Conservation (phyloP, 306 rosid genomes). For the Myrica gale region DNA sequence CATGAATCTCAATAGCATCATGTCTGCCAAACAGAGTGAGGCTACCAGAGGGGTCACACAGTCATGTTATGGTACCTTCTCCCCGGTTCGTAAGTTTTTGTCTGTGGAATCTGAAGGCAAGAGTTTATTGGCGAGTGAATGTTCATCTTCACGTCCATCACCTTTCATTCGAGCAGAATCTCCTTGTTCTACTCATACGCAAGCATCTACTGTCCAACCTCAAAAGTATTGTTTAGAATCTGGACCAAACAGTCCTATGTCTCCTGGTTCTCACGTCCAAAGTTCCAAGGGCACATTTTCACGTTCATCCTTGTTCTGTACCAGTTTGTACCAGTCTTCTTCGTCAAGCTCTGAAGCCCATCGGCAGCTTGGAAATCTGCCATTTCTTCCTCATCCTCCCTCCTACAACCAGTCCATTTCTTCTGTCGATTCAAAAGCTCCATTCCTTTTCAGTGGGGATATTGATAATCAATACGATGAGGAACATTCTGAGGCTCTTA, state of each 20-base stretch:
- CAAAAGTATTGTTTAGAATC: slow-evolving; percentile 15
- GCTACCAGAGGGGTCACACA: slow-evolving; percentile 22
- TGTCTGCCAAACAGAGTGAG: slow-evolving; percentile 21
- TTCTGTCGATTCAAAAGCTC: slow-evolving; percentile 26
- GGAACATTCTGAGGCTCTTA: slow-evolving; percentile 32
- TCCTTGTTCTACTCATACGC: slow-evolving; percentile 13
- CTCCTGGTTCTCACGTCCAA: slow-evolving; percentile 24
- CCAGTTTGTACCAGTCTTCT: slow-evolving; percentile 47
- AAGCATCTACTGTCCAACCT: slow-evolving; percentile 22
- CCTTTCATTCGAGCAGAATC: slow-evolving; percentile 36
- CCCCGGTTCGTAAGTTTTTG: slow-evolving; percentile 25
- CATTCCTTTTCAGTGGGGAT: slow-evolving; percentile 23
- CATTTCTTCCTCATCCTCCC: slow-evolving; percentile 45
- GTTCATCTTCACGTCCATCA: slow-evolving; percentile 26
- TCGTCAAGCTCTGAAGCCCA: slow-evolving; percentile 36
- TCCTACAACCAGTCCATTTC: slow-evolving; percentile 30
- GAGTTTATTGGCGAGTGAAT: slow-evolving; percentile 20
- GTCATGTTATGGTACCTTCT: slow-evolving; percentile 26
- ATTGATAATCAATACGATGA: slow-evolving; percentile 22
- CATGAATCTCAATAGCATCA: slow-evolving; percentile 28
- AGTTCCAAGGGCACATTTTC: slow-evolving; percentile 32
- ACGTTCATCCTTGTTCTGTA: slow-evolving; percentile 43
- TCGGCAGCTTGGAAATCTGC: slow-evolving; percentile 44
- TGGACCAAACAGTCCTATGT: slow-evolving; percentile 8
- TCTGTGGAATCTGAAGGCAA: slow-evolving; percentile 31